A percentile compares a stretch with the other conserved stretches of the same genome.
phyloP scores from a whole-genome alignment of 768 basidiomycete genomes.

The Grammothele lineata region DNA sequence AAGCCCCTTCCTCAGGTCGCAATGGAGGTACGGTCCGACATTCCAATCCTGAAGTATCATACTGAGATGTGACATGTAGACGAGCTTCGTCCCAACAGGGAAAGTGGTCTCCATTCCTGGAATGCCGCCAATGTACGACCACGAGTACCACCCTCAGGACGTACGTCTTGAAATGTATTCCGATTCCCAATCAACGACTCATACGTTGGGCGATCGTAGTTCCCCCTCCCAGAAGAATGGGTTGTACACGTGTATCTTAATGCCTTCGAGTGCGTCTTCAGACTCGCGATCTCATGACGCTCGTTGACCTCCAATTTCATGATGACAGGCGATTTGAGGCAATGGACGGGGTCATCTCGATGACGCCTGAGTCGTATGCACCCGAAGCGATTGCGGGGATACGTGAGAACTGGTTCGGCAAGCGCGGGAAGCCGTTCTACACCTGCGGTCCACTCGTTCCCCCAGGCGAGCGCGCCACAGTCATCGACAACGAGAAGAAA shows the following conservation, averaged over 20 bases:
- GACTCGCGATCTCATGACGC: too few species aligned
- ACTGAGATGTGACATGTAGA: too few species aligned
- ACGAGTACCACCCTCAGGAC: conserved; percentile 1
- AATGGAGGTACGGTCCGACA: not conserved
- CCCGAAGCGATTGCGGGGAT: conserved; percentile 8
- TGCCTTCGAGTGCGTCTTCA: not conserved
- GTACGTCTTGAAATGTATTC: not conserved
- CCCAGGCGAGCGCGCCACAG: not conserved
- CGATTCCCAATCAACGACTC: not conserved
- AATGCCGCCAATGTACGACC: conserved; percentile 1
- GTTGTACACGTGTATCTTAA: not conserved
- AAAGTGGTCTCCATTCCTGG: not conserved
- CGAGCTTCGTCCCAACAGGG: not conserved
- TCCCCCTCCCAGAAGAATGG: not conserved
- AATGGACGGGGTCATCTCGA: conserved; percentile 17
- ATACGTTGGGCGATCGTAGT: not conserved
- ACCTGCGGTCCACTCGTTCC: conserved; percentile 16
- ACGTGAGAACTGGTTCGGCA: conserved; percentile 9
- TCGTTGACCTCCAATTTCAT: not conserved
- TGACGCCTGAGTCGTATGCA: conserved; percentile 10
- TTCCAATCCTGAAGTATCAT: too few species aligned
- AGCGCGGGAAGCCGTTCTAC: conserved; percentile 5
- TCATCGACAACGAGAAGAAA: conserved; percentile 7
- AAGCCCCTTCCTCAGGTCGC: not conserved
- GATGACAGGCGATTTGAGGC: not conserved